Base-by-base conservation (phyloP, 352 stramenopile genomes). In the Globisporangium paroecandrum region DNA sequence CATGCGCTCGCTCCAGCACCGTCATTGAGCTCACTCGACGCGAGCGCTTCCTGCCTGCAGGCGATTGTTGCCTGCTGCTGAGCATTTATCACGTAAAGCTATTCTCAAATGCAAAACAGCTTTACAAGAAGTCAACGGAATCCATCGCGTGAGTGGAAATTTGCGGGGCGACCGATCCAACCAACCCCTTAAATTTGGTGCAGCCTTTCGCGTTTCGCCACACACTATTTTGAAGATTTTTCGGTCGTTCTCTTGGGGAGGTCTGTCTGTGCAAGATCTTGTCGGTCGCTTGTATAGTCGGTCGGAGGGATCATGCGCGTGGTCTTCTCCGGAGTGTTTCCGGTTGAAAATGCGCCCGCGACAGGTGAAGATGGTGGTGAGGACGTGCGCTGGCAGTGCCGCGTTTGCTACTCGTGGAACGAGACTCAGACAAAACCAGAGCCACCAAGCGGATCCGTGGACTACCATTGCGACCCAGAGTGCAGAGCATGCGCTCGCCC, bases 401-500 rank as follows among this genome's bases (percentile, higher is more conserved):
- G 12, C 25, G 38, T 75, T n/a, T 77, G 71, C 64, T 72, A 47
- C 38, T 18, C 60, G 9, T 60, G 36, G 53, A 77, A 77, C 38
- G 22, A 67, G 13, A 27, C 27, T 34, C 20, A 8, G 27, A 36
- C 15, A 5, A 41, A 38, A 10, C 36, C 25, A 68, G 20, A 22
- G 43, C 6, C 43, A 18, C 41, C 24, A 10, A n/a, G 25, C 22
- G 29, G 13, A n/a, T 20, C 20, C 6, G n/a, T 24, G 4, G 20
- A 34, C 10, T n/a, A 38, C 22, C 2, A 18, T 34, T 41, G 22
- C 32, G 55, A 27, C 10, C 13, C 25, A 18, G 29, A 9, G 10
- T 77, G 68, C 55, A 20, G 32, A 34, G n/a, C 64, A 1, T 85
- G 77, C 46, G 29, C 64, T 5, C 71, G 76, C 1, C 32, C 57